Evolutionary conservation across 257 asterid genomes (phyloP), one percentile per base, ranked within the genome.

Genomic region (Coffea eugenioides): DNA sequence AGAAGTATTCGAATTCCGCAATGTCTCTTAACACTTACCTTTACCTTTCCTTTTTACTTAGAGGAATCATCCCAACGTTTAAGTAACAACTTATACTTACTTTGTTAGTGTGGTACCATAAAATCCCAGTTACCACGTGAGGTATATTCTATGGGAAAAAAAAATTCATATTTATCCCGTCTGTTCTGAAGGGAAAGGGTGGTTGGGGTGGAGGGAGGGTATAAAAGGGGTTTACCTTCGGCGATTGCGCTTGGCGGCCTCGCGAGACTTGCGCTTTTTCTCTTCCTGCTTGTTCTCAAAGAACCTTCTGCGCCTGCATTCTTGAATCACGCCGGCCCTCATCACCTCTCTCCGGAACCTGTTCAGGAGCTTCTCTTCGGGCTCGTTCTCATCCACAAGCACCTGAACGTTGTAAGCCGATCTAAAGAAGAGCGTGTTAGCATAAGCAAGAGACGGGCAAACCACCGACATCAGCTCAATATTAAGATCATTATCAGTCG

Each of bases 291-390:
- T 87, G 79, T 88, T 93, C 93, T 95, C 98, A 14, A 84, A 87
- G 76, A 27, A 95, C 51, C 96, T 84, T 62, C 98, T 91, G 69
- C 99, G 92, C 82, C 84, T 91, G 80, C 90, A 85, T 83, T 95
- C 99, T 83, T 95, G 97, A 43, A 95, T 91, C 74, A 95, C 88
- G 25, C 99, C 99, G 73, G 97, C 94, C 69, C 88, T 88, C 95
- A 92, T 90, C 9, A 95, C 98, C 88, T 95, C 99, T 51, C 97
- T 86, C 74, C 92, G 90, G 89, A 95, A 95, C 79, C 99, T 92
- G 10, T 89, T 88, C 31, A 95, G 81, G 66, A 95, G 92, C 90
- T 77, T 90, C 90, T 93, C 99, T 86, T 95, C 99, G 18, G 91
- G 94, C 73, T 95, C 98, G 75, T 91, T 81, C 2, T 92, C 98